These are phyloP conservation scores for Parascedosporium putredinis DNA, from an alignment of 2,329 filamentous ascomycete species.

Conservation along the genomic window DNA sequence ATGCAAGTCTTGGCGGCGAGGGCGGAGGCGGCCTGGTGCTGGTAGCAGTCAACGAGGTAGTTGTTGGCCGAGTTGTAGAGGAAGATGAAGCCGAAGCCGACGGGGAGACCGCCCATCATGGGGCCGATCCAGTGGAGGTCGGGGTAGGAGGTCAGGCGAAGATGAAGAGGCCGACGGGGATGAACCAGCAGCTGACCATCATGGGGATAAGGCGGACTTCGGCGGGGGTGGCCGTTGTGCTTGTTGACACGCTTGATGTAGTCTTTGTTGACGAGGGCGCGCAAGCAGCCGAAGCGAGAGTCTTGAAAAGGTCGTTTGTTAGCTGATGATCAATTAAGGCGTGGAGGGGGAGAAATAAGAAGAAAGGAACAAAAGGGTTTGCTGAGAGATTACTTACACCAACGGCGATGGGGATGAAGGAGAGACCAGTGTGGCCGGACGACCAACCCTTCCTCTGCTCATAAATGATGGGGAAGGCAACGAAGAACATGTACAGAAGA, in stretches of 20 bases:
- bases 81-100: conserved; percentile 77
- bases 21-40: conserved; percentile 67
- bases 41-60: conserved; percentile 56
- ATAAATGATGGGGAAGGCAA: conserved; percentile 62
- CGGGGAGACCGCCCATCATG: conserved; percentile 56
- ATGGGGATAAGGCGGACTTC: conserved; percentile 74
- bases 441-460: conserved; percentile 70
- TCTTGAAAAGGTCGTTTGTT: neutral
- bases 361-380: neutral
- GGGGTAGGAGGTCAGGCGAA: conserved; percentile 54
- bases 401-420: conserved; percentile 77
- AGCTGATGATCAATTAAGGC: neutral
- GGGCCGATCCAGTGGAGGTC: conserved; percentile 61
- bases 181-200: conserved; percentile 67
- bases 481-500: conserved; percentile 67
- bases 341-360: neutral
- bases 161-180: conserved; percentile 47
- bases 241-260: conserved; percentile 56
- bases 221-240: conserved; percentile 62
- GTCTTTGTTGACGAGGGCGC: conserved; percentile 71
- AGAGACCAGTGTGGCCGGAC: conserved; percentile 64
- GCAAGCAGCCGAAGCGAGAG: conserved; percentile 44
- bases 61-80: conserved; percentile 72
- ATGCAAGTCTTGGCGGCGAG: conserved; percentile 75
- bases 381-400: conserved; percentile 37